A percentile compares a stretch with the other conserved stretches of the same genome.
phyloP scores from a whole-genome alignment of 768 basidiomycete genomes.

The Mycena epipterygia region DNA sequence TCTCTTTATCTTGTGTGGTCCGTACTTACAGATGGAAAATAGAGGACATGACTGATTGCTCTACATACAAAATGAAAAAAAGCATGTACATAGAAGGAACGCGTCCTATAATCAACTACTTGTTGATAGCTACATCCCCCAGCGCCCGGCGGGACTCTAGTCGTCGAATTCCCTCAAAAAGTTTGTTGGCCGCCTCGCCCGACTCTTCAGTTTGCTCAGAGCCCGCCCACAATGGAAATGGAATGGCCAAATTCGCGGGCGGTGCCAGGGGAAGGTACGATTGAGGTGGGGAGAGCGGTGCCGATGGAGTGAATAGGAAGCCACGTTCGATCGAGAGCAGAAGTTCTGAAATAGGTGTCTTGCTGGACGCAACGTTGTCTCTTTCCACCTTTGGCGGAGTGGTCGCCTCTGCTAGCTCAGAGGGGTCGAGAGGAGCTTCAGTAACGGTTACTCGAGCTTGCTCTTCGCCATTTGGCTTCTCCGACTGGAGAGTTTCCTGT shows the following conservation, averaged over 20 bases:
- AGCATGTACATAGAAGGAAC: slow-evolving; percentile 24
- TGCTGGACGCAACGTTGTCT: slow-evolving; percentile 32
- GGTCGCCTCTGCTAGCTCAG: not conserved
- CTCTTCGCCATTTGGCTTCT: not conserved
- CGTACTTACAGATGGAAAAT: not conserved
- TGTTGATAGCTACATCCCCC: slow-evolving; percentile 37
- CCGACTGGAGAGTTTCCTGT: not conserved
- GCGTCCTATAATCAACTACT: slow-evolving; percentile 28
- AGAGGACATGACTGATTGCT: slow-evolving; percentile 12
- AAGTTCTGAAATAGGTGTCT: slow-evolving; percentile 78
- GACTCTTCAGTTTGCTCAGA: slow-evolving; percentile 18
- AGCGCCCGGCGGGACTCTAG: slow-evolving; percentile 37
- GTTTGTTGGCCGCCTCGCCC: slow-evolving; percentile 29
- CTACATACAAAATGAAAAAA: slow-evolving; percentile 22
- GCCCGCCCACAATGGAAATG: slow-evolving; percentile 32
- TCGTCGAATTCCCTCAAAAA: slow-evolving; percentile 19
- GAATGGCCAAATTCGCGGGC: slow-evolving; percentile 30
- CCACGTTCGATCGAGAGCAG: slow-evolving; percentile 75
- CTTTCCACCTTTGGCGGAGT: slow-evolving; percentile 23
- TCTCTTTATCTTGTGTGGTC: not conserved
- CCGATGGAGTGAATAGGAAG: slow-evolving; percentile 75
- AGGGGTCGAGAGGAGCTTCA: not conserved
- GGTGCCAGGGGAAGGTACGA: slow-evolving; percentile 48
- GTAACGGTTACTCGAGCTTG: not conserved
- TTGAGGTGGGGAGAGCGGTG: slow-evolving; percentile 71